Conservation (phyloP, 805 yeast species). For the Naumovozyma castellii region DNA sequence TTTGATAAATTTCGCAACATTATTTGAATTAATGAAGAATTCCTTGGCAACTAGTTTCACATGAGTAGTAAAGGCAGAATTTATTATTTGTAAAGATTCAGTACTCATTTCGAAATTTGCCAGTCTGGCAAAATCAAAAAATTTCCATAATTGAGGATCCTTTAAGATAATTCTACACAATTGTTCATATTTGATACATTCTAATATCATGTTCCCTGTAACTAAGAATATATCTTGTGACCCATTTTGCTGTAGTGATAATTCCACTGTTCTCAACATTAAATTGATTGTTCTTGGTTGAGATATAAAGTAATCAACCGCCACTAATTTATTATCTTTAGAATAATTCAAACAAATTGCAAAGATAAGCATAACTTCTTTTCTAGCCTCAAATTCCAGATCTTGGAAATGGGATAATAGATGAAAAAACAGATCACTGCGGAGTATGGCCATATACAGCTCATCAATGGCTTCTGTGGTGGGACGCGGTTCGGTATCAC, state of each 20-base stretch:
- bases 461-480: conserved; percentile 67
- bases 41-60: conserved; percentile 53
- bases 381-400: conserved; percentile 83
- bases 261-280: conserved; percentile 65
- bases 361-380: conserved; percentile 68
- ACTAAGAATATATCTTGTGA: conserved; percentile 55
- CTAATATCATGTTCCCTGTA: conserved; percentile 72
- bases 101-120: conserved; percentile 85
- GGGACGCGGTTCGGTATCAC: conserved; percentile 42
- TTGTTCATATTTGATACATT: conserved; percentile 70
- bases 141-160: conserved; percentile 66
- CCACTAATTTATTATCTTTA: conserved; percentile 67
- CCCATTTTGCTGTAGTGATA: conserved; percentile 28
- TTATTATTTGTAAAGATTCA: conserved; percentile 73
- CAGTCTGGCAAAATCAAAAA: conserved; percentile 65
- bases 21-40: conserved; percentile 44
- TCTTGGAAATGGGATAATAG: conserved; percentile 50
- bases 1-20: conserved; percentile 49
- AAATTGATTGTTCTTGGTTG: conserved; percentile 55
- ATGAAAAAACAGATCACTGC: conserved; percentile 55
- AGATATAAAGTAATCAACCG: conserved; percentile 70
- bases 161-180: conserved; percentile 51
- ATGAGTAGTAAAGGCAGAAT: conserved; percentile 60
- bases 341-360: conserved; percentile 70
- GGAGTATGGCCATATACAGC: conserved; percentile 71